Base-by-base conservation (phyloP, 768 basidiomycete species). In the Hypsizygus marmoreus region DNA sequence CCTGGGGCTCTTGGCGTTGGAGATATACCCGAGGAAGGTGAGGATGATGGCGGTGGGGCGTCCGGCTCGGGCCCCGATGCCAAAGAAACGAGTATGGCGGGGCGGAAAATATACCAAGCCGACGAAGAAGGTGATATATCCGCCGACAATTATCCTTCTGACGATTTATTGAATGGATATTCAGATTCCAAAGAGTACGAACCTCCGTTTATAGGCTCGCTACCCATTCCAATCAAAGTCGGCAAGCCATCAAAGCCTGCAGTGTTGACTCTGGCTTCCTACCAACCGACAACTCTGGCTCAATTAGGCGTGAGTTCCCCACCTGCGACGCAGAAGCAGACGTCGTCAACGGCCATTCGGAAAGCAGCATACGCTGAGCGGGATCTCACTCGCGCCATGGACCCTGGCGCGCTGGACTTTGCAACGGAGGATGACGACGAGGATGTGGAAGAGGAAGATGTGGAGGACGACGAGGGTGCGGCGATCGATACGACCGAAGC, bases 381-480 rank as follows among this genome's bases (percentile, higher is more conserved):
- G 22, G 86, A 89, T 62, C 78, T 77, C 31, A 65, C 65, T 43
- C 80, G 84, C 24, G 69, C 75, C 1, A 71, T 84, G 54, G 88
- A 90, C 58, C 87, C 86, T 1, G 88, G 88, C 6, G 69, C 80
- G 11, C 71, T 86, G 25, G 85, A 86, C 48, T 84, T 87, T 55
- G 63, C 71, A 13, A 57, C 63, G 11, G 77, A 75, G 12, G 77
- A 71, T 2, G 78, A 75, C 17, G 81, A 76, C 12, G 77, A 74
- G 5, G 77, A 70, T 1, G 72, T 43, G 2, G 64, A 63, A 13
- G 67, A 58, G 20, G 35, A 47, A n/a, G 47, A 44, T 28, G 41
- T 56, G 13, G 68, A 47, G 22, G 45, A 50, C 5, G 53, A 45
- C 14, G 43, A 46, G 4, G 40, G 53, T 3, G 59, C 52, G 9